These are phyloP conservation scores for Erodium trifolium DNA, from an alignment of 441 rosid species.

Conservation along the genomic window DNA sequence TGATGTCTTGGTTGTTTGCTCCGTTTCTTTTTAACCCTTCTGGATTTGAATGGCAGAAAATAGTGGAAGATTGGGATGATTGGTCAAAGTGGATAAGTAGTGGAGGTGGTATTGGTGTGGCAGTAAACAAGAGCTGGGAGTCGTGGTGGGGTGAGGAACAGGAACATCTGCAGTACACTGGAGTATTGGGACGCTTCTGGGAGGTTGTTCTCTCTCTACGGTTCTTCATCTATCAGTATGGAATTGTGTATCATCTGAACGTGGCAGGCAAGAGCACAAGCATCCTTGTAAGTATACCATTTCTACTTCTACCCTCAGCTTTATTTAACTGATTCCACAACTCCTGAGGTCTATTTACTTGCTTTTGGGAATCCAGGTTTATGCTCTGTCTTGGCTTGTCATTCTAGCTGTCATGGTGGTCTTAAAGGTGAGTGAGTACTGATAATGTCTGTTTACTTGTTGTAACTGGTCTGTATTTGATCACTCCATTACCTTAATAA, in stretches of 20 bases:
- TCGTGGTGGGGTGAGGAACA: too few relatives aligned
- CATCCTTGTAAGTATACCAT: slow-evolving; percentile 45
- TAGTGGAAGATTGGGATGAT: too few relatives aligned
- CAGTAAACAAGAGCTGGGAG: too few relatives aligned
- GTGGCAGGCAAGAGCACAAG: slow-evolving; percentile 46
- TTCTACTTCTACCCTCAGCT: neutral
- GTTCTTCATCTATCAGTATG: slow-evolving; percentile 74
- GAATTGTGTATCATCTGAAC: slow-evolving; percentile 69
- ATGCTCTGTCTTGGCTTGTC: slow-evolving; percentile 90
- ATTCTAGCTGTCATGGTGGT: slow-evolving; percentile 70
- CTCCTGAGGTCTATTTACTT: neutral
- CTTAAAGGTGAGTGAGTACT: slow-evolving; percentile 44
- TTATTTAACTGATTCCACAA: neutral
- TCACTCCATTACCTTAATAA: slow-evolving; percentile 1
- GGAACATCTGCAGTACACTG: too few relatives aligned
- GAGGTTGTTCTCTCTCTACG: slow-evolving; percentile 70
- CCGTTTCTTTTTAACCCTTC: slow-evolving; percentile 7
- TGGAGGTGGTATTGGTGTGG: too few relatives aligned
- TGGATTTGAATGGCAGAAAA: too few relatives aligned
- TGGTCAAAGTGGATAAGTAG: too few relatives aligned
- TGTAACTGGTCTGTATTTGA: slow-evolving; percentile 2
- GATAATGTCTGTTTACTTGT: neutral
- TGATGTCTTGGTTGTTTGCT: too few relatives aligned
- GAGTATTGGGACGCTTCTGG: slow-evolving; percentile 37
- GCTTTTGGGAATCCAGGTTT: slow-evolving; percentile 41